phyloP scores from a whole-genome alignment of 2,329 filamentous ascomycete species.

The Scedosporium boydii region DNA sequence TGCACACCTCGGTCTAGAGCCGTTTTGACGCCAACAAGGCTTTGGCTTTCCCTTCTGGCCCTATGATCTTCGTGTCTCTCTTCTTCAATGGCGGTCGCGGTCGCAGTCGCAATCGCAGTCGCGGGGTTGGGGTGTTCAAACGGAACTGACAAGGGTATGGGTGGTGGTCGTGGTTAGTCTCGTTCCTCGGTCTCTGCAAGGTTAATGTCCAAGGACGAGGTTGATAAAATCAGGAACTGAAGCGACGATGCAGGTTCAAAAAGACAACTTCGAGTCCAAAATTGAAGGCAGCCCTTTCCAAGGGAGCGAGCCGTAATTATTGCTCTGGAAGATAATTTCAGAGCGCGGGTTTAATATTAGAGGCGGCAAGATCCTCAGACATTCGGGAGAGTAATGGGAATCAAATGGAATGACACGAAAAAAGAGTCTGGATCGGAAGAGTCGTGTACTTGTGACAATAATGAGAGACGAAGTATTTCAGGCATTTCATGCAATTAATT shows the following conservation, averaged over 20 bases:
- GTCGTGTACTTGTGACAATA: too few species aligned
- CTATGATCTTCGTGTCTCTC: background rate
- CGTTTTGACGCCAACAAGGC: background rate
- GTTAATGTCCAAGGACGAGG: too few species aligned
- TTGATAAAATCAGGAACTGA: background rate
- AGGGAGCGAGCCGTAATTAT: background rate
- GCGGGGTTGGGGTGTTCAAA: background rate
- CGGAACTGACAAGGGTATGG: background rate
- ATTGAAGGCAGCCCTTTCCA: background rate
- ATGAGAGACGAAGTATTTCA: too few species aligned
- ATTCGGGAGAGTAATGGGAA: background rate
- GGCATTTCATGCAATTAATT: too few species aligned
- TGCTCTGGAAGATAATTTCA: background rate
- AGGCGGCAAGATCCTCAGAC: background rate
- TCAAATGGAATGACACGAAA: background rate
- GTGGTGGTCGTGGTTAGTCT: background rate
- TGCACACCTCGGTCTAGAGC: background rate
- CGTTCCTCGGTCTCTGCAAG: too few species aligned
- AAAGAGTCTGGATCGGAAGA: too few species aligned
- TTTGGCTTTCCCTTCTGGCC: too few species aligned
- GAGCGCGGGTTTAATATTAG: background rate
- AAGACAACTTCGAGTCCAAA: background rate
- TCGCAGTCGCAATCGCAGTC: background rate
- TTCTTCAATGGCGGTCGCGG: background rate
- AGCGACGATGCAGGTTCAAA: background rate